A percentile compares a stretch with the other conserved stretches of the same genome.
Conservation (phyloP, 768 basidiomycete genomes). For the Xanthoconium stramineum region DNA sequence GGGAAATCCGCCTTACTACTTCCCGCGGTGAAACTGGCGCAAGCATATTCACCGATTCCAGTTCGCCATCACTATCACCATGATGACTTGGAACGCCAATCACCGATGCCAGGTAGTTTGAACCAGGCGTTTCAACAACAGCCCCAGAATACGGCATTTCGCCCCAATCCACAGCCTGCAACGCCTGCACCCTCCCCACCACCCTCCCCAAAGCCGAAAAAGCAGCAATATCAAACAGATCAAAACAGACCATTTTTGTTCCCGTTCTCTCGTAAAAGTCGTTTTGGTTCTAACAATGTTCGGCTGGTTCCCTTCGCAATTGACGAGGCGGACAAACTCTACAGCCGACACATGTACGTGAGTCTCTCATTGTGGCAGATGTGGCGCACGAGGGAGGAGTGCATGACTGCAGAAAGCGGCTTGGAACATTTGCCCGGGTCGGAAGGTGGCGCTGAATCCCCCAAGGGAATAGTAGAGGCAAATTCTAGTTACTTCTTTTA, state of each 20-base stretch:
- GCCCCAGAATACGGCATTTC: slow-evolving; percentile 25
- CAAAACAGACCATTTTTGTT: slow-evolving; percentile 92
- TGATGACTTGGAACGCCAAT: slow-evolving; percentile 60
- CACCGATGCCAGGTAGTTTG: slow-evolving; percentile 36
- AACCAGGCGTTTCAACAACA: slow-evolving; percentile 37
- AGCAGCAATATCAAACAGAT: slow-evolving; percentile 98
- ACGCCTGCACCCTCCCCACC: slow-evolving; percentile 93
- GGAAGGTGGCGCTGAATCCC: slow-evolving; percentile 54
- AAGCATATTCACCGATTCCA: slow-evolving; percentile 91
- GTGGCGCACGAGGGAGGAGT: slow-evolving; percentile 95
- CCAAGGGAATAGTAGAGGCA: slow-evolving; percentile 44
- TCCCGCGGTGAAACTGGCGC: slow-evolving; percentile 67
- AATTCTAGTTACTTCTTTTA: slow-evolving; percentile 9
- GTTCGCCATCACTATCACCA: slow-evolving; percentile 94
- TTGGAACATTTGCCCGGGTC: slow-evolving; percentile 74
- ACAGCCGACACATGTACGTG: slow-evolving; percentile 86
- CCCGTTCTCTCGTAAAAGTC: slow-evolving; percentile 76
- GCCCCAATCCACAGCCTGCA: slow-evolving; percentile 59
- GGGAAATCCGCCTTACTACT: slow-evolving; percentile 33
- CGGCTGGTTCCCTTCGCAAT: slow-evolving; percentile 92
- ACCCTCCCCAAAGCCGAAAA: slow-evolving; percentile 85
- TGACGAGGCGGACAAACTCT: slow-evolving; percentile 91
- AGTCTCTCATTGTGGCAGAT: slow-evolving; percentile 87
- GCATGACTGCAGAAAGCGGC: slow-evolving; percentile 90
- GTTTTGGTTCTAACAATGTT: slow-evolving; percentile 47